Conservation (phyloP, 2,329 filamentous ascomycete species). For the Parascedosporium putredinis region DNA sequence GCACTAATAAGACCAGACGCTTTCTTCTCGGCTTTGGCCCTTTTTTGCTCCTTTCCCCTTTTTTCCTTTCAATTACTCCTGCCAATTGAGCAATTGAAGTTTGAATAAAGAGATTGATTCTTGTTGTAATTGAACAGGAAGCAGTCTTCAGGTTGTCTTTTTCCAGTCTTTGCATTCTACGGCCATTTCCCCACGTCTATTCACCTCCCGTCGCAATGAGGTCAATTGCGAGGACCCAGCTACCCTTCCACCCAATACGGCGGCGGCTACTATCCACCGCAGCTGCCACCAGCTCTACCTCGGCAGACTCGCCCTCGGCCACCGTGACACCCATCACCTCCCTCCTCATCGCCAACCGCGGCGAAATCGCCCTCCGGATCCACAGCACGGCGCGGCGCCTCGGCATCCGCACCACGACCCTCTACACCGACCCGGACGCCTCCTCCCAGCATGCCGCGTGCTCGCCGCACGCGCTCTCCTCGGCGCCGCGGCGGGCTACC, state of each 20-base stretch:
- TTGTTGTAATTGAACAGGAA: no score
- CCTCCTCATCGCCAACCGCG: slow-evolving; percentile 90
- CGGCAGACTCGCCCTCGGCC: slow-evolving; percentile 10
- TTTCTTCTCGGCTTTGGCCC: neutral
- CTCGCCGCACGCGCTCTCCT: slow-evolving; percentile 78
- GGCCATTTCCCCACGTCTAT: neutral
- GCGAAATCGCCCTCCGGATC: slow-evolving; percentile 92
- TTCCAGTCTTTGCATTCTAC: neutral
- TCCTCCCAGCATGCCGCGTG: slow-evolving; percentile 78
- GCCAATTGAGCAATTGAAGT: neutral
- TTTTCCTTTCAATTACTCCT: neutral
- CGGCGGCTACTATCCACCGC: slow-evolving; percentile 27
- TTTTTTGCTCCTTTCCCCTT: neutral
- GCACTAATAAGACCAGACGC: no score
- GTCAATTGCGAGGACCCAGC: slow-evolving; percentile 34
- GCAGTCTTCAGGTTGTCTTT: neutral
- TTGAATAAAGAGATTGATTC: no score
- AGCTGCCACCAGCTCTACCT: slow-evolving; percentile 20
- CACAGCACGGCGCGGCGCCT: slow-evolving; percentile 78
- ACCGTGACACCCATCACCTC: slow-evolving; percentile 51
- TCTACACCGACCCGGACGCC: slow-evolving; percentile 90
- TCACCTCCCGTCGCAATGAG: slow-evolving; percentile 31
- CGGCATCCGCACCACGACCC: slow-evolving; percentile 84
- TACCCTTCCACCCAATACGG: slow-evolving; percentile 34
- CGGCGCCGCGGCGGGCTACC: slow-evolving; percentile 73